A percentile compares a stretch with the other conserved stretches of the same genome.
Evolutionary conservation across 495 filamentous ascomycete genomes (phyloP).

Genomic region (Aspergillus leporis): DNA sequence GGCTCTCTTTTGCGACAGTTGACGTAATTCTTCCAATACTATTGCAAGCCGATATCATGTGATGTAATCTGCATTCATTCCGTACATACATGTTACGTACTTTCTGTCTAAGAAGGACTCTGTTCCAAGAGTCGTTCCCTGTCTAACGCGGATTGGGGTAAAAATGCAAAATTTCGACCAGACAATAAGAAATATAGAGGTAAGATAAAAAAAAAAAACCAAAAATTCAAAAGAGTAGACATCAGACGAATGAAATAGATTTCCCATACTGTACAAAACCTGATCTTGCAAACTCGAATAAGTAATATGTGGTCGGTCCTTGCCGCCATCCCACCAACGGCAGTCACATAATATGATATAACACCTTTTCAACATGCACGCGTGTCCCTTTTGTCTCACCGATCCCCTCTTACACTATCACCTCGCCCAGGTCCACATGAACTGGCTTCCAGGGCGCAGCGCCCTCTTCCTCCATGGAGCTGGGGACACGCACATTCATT

Average conservation of each 20-base stretch:
- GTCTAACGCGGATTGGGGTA: slow-evolving; percentile 13
- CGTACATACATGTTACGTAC: slow-evolving; percentile 27
- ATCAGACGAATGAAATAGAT: slow-evolving; percentile 40
- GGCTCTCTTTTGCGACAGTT: neutral
- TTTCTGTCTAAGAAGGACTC: slow-evolving; percentile 26
- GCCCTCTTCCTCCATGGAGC: slow-evolving; percentile 70
- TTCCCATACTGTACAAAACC: slow-evolving; percentile 49
- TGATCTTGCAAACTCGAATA: slow-evolving; percentile 36
- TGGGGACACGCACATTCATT: slow-evolving; percentile 68
- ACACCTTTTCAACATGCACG: slow-evolving; percentile 17
- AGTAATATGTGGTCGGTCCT: slow-evolving; percentile 18
- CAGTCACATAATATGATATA: slow-evolving; percentile 22
- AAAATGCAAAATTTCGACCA: slow-evolving; percentile 9
- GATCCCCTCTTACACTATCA: slow-evolving; percentile 62
- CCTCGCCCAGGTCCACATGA: slow-evolving; percentile 86
- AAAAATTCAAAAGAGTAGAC: slow-evolving; percentile 28
- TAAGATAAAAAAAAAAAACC: slow-evolving; percentile 23
- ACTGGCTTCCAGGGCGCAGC: slow-evolving; percentile 73
- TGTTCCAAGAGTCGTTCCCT: neutral
- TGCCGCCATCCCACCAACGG: slow-evolving; percentile 9
- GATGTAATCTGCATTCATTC: slow-evolving; percentile 26
- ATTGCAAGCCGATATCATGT: slow-evolving; percentile 15
- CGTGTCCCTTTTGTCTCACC: slow-evolving; percentile 9
- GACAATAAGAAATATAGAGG: slow-evolving; percentile 15
- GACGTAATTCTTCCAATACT: neutral